Evolutionary conservation across 2,329 filamentous ascomycete genomes (phyloP), one percentile per base, ranked within the genome.

Genomic region (Penicillium sp.): DNA sequence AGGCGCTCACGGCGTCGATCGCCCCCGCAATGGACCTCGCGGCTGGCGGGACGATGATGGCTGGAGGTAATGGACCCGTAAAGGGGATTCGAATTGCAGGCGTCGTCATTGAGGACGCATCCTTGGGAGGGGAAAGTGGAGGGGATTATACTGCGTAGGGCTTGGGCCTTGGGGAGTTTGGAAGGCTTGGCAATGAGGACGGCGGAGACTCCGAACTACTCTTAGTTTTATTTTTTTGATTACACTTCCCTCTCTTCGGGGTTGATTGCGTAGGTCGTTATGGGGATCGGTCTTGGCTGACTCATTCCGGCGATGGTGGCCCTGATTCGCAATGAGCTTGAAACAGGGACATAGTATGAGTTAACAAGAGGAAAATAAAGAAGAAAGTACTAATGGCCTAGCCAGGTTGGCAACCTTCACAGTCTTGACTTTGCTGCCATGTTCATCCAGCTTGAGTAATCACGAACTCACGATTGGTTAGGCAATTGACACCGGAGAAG

Each of bases 61-160:
- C 90, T 27, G 88, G 80, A 24, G 93, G 87, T 56, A 97, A 83
- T 43, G 90, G 88, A 65, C 90, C 87, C 71, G 92, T 96, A 74
- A 94, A 98, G 59, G 94, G 94, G 69, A 98, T 96, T 66, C 92
- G 88, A 79, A 96, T 88, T 59, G 92, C 84, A 69, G 89, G 85
- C 76, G 85, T 89, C 76, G 83, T 83, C 87, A 90, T 89, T 72
- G 69, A 75, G 63, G 64, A 68, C 66, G 62, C 74, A 77, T 77
- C 68, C 60, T 71, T 50, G 24, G 40, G 57, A 46, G 52, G 46
- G 50, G 52, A 51, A 14, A 46, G 22, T 56, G 47, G 33, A 27
- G 51, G 47, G 44, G 44, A 6, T 11, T 9, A 22, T 11, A 19
- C 18, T 13, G 13, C n/a, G 2, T 19, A 35, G 9, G 31, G 4